Conservation (phyloP, 495 filamentous ascomycete genomes). For the Aspergillus kassunensis region DNA sequence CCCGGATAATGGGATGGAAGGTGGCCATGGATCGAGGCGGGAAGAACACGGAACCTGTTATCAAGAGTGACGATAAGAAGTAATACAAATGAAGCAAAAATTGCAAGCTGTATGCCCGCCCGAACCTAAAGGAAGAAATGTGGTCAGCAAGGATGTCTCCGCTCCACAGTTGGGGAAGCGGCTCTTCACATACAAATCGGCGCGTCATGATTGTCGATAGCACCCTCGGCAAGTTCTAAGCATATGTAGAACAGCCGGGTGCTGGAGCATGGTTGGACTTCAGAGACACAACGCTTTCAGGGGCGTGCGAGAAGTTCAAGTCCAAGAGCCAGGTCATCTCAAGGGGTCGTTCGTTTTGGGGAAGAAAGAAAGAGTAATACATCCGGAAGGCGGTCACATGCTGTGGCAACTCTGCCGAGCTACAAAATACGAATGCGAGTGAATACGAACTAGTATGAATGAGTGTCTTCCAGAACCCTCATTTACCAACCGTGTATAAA, state of each 20-base stretch:
- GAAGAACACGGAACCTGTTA: constrained; percentile 74
- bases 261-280: constrained; percentile 24
- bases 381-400: constrained; percentile 13
- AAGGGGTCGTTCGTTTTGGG: constrained; percentile 18
- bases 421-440: constrained; percentile 2
- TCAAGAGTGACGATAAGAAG: constrained; percentile 73
- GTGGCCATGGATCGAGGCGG: constrained; percentile 74
- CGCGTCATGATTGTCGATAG: constrained; percentile 41
- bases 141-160: constrained; percentile 1
- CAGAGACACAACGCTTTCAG: constrained; percentile 7
- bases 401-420: constrained; percentile 11
- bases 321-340: constrained; percentile 21
- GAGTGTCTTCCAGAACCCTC: too few relatives aligned
- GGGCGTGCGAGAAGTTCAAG: constrained; percentile 30
- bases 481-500: too few relatives aligned
- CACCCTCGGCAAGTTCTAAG: constrained; percentile 35
- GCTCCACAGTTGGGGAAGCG: constrained; percentile 1
- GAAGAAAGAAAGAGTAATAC: constrained; percentile 1
- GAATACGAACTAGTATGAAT: too few relatives aligned
- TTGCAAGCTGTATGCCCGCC: constrained; percentile 73
- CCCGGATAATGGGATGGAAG: constrained; percentile 79
- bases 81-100: constrained; percentile 62
- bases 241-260: constrained; percentile 15
- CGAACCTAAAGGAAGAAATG: constrained; percentile 51
- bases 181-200: constrained; percentile 35